phyloP scores from a whole-genome alignment of 2,329 filamentous ascomycete species.

The Cyphellophora europaea region DNA sequence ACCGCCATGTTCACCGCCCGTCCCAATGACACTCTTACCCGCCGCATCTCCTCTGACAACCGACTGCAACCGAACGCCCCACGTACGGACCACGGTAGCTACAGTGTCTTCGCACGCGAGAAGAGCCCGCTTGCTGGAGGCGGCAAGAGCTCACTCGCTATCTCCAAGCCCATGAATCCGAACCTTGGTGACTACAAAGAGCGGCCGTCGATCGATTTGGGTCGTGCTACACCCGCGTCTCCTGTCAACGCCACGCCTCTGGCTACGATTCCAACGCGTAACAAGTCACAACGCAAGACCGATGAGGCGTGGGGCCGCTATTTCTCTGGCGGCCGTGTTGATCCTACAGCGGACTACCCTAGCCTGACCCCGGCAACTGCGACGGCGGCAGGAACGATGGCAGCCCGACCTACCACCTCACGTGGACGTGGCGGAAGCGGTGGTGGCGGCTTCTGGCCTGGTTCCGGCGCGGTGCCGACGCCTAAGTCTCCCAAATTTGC shows the following conservation, averaged over 20 bases:
- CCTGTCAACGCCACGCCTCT: conserved; percentile 2
- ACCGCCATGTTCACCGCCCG: conserved; percentile 31
- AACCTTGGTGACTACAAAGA: conserved; percentile 15
- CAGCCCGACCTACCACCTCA: conserved; percentile 2
- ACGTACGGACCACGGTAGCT: not conserved
- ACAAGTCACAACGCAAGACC: conserved; percentile 28
- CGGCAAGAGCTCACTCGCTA: conserved; percentile 9
- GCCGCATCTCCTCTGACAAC: conserved; percentile 15
- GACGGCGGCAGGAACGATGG: too few relatives aligned
- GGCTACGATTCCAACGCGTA: conserved; percentile 6
- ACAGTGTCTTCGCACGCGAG: conserved; percentile 15
- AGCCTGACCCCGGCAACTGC: conserved; percentile 7
- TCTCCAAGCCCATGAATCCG: conserved; percentile 19
- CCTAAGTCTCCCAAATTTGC: conserved; percentile 28
- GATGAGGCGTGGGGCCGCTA: conserved; percentile 41
- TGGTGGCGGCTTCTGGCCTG: conserved; percentile 30
- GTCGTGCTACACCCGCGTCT: conserved; percentile 13
- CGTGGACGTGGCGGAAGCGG: too few relatives aligned
- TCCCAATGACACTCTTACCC: conserved; percentile 24
- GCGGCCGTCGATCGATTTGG: conserved; percentile 16
- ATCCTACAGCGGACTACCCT: conserved; percentile 10
- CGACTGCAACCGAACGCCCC: conserved; percentile 7
- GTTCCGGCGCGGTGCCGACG: conserved; percentile 20
- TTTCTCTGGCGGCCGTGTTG: conserved; percentile 29
- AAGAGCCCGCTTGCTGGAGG: conserved; percentile 3